These are phyloP conservation scores for Chenopodium album DNA, from an alignment of 148 eudicot species.

Conservation along the genomic window DNA sequence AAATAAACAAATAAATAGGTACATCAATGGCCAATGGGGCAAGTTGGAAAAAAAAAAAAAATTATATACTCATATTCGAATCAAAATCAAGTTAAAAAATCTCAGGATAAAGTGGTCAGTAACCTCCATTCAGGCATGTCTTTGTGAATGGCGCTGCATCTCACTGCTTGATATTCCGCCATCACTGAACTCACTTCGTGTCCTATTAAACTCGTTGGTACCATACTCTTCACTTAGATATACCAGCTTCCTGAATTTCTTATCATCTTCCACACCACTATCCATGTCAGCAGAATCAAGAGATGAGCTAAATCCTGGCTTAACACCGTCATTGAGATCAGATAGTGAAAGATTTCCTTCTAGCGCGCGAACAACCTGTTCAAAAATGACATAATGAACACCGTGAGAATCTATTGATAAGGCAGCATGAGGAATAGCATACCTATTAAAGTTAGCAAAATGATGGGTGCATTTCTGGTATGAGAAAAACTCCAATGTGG, in stretches of 20 bases:
- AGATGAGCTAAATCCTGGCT: slow-evolving; percentile 39
- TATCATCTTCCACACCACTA: slow-evolving; percentile 31
- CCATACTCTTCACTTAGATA: slow-evolving; percentile 34
- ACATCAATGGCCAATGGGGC: background rate
- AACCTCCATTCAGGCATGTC: background rate
- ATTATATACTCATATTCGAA: background rate
- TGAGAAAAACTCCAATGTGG: too few species aligned
- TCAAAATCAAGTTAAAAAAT: slow-evolving; percentile 4
- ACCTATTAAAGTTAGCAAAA: background rate
- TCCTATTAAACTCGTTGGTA: slow-evolving; percentile 40
- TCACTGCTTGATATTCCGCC: slow-evolving; percentile 13
- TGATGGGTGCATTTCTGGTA: background rate
- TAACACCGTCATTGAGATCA: slow-evolving; percentile 56
- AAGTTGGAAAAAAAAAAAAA: background rate
- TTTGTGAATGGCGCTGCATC: slow-evolving; percentile 2
- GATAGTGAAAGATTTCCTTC: slow-evolving; percentile 68
- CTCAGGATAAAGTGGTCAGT: background rate
- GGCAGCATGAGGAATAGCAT: background rate
- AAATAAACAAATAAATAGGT: slow-evolving; percentile 15
- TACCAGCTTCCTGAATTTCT: slow-evolving; percentile 49
- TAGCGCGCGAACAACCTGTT: slow-evolving; percentile 73
- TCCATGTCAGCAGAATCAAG: slow-evolving; percentile 10
- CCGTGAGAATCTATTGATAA: background rate
- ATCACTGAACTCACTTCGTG: slow-evolving; percentile 19
- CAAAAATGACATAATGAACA: background rate